Evolutionary conservation across 768 basidiomycete genomes (phyloP), one percentile per base, ranked within the genome.

Genomic region (Trametes punicea): DNA sequence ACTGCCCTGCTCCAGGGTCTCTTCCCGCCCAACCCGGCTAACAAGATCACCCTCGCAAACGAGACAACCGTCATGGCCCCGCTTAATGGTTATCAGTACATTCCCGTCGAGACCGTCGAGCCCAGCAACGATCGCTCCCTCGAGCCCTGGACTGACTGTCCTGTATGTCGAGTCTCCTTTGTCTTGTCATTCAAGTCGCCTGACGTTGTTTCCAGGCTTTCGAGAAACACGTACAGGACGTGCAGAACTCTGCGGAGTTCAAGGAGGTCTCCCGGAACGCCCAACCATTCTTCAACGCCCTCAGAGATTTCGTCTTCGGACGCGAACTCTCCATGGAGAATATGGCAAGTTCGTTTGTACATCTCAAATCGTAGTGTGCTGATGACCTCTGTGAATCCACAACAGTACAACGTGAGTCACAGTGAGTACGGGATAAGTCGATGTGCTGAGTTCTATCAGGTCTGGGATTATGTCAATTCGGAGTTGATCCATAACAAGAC

Each of bases 101-200:
- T 94, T 45, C 88, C 91, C n/a, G 88, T 91, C 27, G 87, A 92
- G 75, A 90, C 90, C n/a, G 86, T 93, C 46, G 89, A 91, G 69
- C 87, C 90, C 26, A 80, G 78, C 50, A 89, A 91, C 61, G 88
- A 91, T 68, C 83, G 88, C 64, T 88, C 88, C 21, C 75, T 93
- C 58, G 90, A 94, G 73, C 85, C 85, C 62, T 93, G 88, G 88
- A 83, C 81, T 6, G 70, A 75, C 59, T 85, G 83, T 65, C 79
- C 80, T 1, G 81, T 83, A 68, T 23, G 74, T 65, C 34, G 27
- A 9, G 30, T 29, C 41, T 21, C 3, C 11, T 45, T 52, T 13
- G 10, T 48, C 20, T 47, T n/a, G n/a, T 21, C 7, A 26, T 10
- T n/a, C n/a, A 27, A 13, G 9, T 48, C 50, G 23, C 21, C 31